Base-by-base conservation (phyloP, 306 rosid genomes). In the Pterocarpus santalinus region DNA sequence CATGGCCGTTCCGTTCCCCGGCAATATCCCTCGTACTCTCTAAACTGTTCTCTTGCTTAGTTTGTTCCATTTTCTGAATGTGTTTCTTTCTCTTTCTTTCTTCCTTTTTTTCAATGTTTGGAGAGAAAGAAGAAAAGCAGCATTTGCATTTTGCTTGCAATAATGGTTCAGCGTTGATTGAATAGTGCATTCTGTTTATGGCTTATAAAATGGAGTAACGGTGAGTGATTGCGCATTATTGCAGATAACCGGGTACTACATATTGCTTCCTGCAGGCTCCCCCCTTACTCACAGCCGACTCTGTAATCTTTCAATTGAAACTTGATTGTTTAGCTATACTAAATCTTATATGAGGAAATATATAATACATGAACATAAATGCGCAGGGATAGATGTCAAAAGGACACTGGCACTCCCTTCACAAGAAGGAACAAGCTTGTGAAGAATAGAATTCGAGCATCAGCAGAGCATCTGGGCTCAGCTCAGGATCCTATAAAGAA, bases 1-100 rank as follows among this genome's bases (percentile, higher is more conserved):
- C 97, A 39, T 92, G 86, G 88, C 94, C 90, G 76, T 87, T 4
- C 87, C 90, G 7, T 82, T 93, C 89, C 78, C 89, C 86, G 82
- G 65, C 63, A 22, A 22, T 22, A 69, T 85, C 16, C 83, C 83
- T 5, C 55, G 98, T 93, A 88, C 34, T 53, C 33, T 56, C 76
- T 75, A 43, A 43, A 43, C 47, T 10, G 8, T 83, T 62, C 61
- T 55, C 9, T 55, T 16, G 6, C 34, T 73, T 80, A 39, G 72
- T 67, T 67, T 6, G n/a, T n/a, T 55, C 5, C 5, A 14, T 38
- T 38, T 22, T 14, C 11, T 9, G 39, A 65, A n/a, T 36, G 46
- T 38, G 43, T 16, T 74, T 62, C 46, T 14, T 55, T 5, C 0
- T 4, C 7, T 5, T 43, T 5, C 47, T 43, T 43, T 43, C 8